These are phyloP conservation scores for Aspergillus sclerotioniger DNA, from an alignment of 495 filamentous ascomycete genomes.

Conservation along the genomic window DNA sequence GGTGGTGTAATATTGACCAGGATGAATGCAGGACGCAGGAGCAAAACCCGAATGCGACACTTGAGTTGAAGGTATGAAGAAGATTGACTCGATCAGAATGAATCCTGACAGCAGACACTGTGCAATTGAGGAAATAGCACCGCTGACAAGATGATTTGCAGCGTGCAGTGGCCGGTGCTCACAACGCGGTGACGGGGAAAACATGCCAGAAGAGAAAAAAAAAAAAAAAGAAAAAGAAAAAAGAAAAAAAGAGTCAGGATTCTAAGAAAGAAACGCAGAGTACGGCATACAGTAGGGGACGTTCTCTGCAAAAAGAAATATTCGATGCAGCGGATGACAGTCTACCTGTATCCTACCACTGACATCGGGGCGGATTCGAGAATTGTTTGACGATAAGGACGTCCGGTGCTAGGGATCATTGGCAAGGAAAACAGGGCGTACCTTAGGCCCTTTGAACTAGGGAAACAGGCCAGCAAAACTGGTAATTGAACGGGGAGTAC, in stretches of 20 bases:
- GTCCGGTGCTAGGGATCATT: background rate
- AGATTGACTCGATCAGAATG: background rate
- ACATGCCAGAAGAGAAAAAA: constrained; percentile 9
- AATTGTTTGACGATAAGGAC: background rate
- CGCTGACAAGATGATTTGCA: constrained; percentile 33
- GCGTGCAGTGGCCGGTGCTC: constrained; percentile 24
- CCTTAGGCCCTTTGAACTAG: background rate
- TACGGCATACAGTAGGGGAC: background rate
- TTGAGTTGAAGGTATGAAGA: constrained; percentile 1
- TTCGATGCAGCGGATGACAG: background rate
- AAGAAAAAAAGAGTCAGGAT: background rate
- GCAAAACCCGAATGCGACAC: constrained; percentile 24
- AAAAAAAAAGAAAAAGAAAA: constrained; percentile 8
- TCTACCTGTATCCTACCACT: background rate
- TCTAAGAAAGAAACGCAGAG: background rate
- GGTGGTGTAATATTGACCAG: constrained; percentile 45
- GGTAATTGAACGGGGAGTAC: background rate
- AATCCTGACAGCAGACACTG: background rate
- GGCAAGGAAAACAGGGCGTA: background rate
- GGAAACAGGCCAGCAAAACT: background rate
- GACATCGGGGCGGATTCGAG: background rate
- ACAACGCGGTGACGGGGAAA: constrained; percentile 14
- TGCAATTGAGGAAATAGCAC: constrained; percentile 2
- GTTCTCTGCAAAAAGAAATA: background rate
- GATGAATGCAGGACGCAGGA: constrained; percentile 39